Evolutionary conservation across 305 asterid genomes (phyloP), one percentile per base, ranked within the genome.

Genomic region (Plantago rigida): DNA sequence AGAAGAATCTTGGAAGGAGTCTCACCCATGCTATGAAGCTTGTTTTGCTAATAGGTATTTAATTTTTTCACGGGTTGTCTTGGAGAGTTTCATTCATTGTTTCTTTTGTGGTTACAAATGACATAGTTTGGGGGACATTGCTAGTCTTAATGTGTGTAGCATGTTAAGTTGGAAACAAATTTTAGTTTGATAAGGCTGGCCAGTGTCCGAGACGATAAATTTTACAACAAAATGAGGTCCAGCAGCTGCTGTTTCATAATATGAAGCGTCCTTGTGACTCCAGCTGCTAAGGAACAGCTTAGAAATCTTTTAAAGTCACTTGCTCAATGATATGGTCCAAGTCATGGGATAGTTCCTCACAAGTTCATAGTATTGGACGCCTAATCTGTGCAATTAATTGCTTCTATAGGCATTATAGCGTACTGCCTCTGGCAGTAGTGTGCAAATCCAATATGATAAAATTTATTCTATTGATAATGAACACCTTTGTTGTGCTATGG

Each of bases 1-100:
- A 64, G 64, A 77, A 66, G 69, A 86, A 78, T 55, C 83, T 88
- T 22, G 94, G 74, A 60, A 81, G 81, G 78, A 69, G 85, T 74
- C 77, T 88, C 57, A 81, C 94, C 39, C 94, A 88, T 74, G 96
- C 99, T 5, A 63, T 92, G 78, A 92, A 92, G 76, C 96, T 92
- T 77, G 95, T 92, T 73, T 71, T 92, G 75, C 89, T 92, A 59
- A 83, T 92, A 76, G 99, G 99, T 92, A 80, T 4, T 47, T 57
- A 7, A 22, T 62, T 39, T 46, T 67, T 63, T 51, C 19, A 31
- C 22, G 5, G 46, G 12, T 9, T 29, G 1, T 51, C 39, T 54
- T 26, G 17, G 59, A 29, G 19, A 53, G 10, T 53, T 53, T 26
- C 59, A 4, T 53, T 12, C 11, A 9, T 13, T 22, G 41, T 12